Evolutionary conservation across 1,139 yeast species (phyloP).

Genomic region (Yamadazyma buinensis): DNA sequence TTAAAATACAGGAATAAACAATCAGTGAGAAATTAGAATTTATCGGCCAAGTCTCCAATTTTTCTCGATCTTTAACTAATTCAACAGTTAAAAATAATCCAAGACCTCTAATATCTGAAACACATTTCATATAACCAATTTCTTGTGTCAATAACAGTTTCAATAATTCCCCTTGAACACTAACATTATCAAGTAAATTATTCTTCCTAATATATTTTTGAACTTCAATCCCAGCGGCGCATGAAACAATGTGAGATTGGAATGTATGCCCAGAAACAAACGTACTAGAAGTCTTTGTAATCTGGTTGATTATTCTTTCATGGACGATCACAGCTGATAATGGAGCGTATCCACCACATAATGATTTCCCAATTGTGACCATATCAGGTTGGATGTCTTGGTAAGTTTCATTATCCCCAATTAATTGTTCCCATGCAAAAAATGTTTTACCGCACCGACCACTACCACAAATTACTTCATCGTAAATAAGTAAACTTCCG

Average conservation of each 20-base stretch:
- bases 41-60: constrained; percentile 46
- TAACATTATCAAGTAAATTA: constrained; percentile 42
- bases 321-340: constrained; percentile 56
- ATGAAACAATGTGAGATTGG: constrained; percentile 54
- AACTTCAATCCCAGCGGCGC: constrained; percentile 52
- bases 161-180: constrained; percentile 42
- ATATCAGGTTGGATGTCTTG: constrained; percentile 51
- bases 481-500: constrained; percentile 50
- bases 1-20: constrained; percentile 29
- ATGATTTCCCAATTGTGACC: constrained; percentile 57
- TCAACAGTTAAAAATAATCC: constrained; percentile 60
- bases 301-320: constrained; percentile 38
- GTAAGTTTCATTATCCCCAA: not conserved
- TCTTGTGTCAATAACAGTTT: constrained; percentile 36
- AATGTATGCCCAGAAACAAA: constrained; percentile 56
- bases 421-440: constrained; percentile 43
- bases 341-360: constrained; percentile 59
- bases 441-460: constrained; percentile 39
- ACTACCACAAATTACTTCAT: constrained; percentile 64
- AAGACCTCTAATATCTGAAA: constrained; percentile 55
- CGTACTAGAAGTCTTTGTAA: constrained; percentile 42
- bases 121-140: constrained; percentile 26
- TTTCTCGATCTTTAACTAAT: constrained; percentile 44
- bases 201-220: constrained; percentile 46
- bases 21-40: constrained; percentile 26